Conservation (phyloP, 2,329 filamentous ascomycete species). For the Corinectria fuckeliana region DNA sequence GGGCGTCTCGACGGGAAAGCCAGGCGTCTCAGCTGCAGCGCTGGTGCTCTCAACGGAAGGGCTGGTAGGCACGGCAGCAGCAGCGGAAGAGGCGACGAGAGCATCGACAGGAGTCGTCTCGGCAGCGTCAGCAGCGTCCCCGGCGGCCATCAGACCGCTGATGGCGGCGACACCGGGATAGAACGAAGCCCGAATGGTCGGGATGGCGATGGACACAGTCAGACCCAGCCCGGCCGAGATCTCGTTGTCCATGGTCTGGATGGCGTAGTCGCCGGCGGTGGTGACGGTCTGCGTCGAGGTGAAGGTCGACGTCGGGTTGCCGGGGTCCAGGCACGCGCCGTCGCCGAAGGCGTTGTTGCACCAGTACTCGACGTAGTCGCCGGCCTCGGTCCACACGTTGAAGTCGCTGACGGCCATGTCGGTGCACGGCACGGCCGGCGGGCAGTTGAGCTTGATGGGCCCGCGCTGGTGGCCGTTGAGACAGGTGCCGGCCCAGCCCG, state of each 20-base stretch:
- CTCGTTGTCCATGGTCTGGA: constrained; percentile 27
- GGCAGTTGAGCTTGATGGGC: constrained; percentile 34
- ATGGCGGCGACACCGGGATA: constrained; percentile 27
- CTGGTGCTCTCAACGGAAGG: not conserved
- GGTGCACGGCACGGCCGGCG: constrained; percentile 23
- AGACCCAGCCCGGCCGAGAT: constrained; percentile 22
- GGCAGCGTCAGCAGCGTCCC: not conserved
- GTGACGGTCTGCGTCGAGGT: constrained; percentile 26
- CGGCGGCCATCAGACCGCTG: constrained; percentile 17
- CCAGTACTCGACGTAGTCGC: constrained; percentile 21
- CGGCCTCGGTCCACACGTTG: constrained; percentile 22
- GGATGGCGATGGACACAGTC: constrained; percentile 23
- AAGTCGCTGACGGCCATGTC: constrained; percentile 30
- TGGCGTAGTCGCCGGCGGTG: constrained; percentile 12
- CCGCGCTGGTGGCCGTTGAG: constrained; percentile 25
- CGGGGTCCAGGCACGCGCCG: constrained; percentile 24
- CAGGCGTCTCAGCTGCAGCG: not conserved
- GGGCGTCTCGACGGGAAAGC: not conserved
- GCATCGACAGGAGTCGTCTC: not conserved
- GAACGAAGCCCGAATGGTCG: constrained; percentile 20
- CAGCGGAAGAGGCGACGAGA: not conserved
- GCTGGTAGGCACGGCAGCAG: not conserved
- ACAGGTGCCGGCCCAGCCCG: constrained; percentile 32
- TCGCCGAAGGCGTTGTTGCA: constrained; percentile 31
- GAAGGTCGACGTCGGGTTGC: constrained; percentile 8